Evolutionary conservation across 2,329 filamentous ascomycete genomes (phyloP).

Genomic region (Drechslera avenae): DNA sequence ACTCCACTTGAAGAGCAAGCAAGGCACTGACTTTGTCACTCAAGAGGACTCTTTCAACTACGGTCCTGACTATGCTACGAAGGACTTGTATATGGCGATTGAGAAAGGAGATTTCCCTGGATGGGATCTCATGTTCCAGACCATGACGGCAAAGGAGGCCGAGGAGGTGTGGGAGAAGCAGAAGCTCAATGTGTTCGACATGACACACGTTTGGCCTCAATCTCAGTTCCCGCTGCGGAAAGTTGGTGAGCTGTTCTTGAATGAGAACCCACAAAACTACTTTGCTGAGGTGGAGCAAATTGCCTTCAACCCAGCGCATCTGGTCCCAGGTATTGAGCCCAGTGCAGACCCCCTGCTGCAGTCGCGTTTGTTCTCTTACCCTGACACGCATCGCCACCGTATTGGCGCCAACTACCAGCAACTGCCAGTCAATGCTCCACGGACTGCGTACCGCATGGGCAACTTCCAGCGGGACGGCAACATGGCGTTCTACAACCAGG

Average conservation of each 20-base stretch:
- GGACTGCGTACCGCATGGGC: constrained; percentile 61
- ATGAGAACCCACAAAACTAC: constrained; percentile 64
- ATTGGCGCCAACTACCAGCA: constrained; percentile 65
- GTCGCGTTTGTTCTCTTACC: constrained; percentile 72
- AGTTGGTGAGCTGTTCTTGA: constrained; percentile 59
- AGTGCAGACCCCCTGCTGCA: constrained; percentile 73
- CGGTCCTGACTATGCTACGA: constrained; percentile 59
- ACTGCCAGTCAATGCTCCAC: constrained; percentile 59
- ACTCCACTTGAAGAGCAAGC: constrained; percentile 60
- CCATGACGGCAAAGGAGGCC: constrained; percentile 59
- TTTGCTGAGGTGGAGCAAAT: constrained; percentile 72
- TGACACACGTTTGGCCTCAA: constrained; percentile 62
- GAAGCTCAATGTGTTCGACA: constrained; percentile 60
- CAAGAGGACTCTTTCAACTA: constrained; percentile 58
- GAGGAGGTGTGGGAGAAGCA: constrained; percentile 59
- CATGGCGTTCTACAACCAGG: constrained; percentile 72
- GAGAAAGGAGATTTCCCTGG: constrained; percentile 59
- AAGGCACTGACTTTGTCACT: constrained; percentile 59
- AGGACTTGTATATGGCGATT: constrained; percentile 59
- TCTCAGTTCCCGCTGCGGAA: constrained; percentile 59
- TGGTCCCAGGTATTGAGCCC: constrained; percentile 70
- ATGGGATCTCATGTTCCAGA: constrained; percentile 59
- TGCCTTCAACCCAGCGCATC: constrained; percentile 70
- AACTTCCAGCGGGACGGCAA: constrained; percentile 75
- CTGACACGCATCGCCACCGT: constrained; percentile 66